Evolutionary conservation across 495 filamentous ascomycete genomes (phyloP).

Genomic region (Annulohypoxylon maeteangense): DNA sequence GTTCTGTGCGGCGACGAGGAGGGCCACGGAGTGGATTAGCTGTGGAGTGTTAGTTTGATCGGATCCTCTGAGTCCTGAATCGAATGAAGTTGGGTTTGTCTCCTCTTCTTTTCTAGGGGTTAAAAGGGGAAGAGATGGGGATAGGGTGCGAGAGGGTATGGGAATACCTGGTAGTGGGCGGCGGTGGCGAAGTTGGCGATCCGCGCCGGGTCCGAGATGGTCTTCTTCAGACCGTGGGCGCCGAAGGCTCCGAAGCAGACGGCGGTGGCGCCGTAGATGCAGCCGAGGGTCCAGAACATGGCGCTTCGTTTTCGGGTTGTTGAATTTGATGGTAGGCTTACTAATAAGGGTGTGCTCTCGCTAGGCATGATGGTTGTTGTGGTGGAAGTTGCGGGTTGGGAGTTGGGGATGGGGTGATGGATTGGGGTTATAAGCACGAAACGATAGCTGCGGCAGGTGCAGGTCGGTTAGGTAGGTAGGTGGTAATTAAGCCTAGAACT

Average conservation of each 20-base stretch:
- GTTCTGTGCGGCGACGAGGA: constrained; percentile 58
- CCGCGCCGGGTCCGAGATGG: constrained; percentile 63
- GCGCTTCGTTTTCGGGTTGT: constrained; percentile 5
- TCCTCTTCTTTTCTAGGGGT: not conserved
- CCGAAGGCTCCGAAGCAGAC: constrained; percentile 72
- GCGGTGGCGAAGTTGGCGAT: constrained; percentile 67
- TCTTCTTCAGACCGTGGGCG: constrained; percentile 69
- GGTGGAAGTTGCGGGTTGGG: not conserved
- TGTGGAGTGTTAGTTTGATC: constrained; percentile 31
- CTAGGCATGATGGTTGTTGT: constrained; percentile 21
- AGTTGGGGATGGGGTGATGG: not conserved
- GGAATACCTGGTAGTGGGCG: constrained; percentile 68
- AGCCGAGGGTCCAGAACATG: constrained; percentile 67
- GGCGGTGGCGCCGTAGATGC: constrained; percentile 66
- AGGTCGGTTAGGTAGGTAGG: not conserved
- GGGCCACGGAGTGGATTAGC: constrained; percentile 67
- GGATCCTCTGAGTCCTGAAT: no score
- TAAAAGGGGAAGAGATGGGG: no score
- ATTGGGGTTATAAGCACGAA: not conserved
- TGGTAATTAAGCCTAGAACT: not conserved
- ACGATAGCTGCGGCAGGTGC: not conserved
- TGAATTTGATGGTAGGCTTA: not conserved
- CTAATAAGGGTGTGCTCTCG: constrained; percentile 17
- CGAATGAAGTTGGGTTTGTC: constrained; percentile 15
- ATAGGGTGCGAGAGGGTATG: no score